Percentiles rank a stretch among this genome's conserved stretches.
phyloP scores from a whole-genome alignment of 2,329 filamentous ascomycete species.

The Intubia oerlemansii region DNA sequence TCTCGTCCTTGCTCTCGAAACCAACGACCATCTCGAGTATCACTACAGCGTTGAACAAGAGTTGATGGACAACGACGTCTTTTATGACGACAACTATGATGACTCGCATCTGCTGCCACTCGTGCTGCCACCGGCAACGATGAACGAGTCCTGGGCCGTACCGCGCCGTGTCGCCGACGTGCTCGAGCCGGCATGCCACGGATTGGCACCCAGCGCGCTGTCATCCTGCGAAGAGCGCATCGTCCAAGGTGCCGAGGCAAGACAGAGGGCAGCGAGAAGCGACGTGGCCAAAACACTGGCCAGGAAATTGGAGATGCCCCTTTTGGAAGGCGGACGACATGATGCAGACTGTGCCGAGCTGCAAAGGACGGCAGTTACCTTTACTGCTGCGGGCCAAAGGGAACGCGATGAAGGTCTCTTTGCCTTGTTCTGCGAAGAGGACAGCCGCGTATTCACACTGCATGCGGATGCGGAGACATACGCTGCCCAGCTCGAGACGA shows the following conservation, averaged over 20 bases:
- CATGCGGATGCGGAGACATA: too few relatives aligned
- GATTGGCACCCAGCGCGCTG: neutral
- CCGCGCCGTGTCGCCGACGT: slow-evolving; percentile 1
- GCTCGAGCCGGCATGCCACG: slow-evolving; percentile 1
- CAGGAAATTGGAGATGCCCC: too few relatives aligned
- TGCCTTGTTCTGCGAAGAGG: too few relatives aligned
- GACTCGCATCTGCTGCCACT: slow-evolving; percentile 2
- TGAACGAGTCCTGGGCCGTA: slow-evolving; percentile 5
- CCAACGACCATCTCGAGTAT: slow-evolving; percentile 2
- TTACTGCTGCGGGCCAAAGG: too few relatives aligned
- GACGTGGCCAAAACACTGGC: too few relatives aligned
- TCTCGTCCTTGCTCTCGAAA: slow-evolving; percentile 3
- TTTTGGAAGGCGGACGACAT: too few relatives aligned
- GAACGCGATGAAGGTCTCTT: too few relatives aligned
- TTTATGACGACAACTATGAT: neutral
- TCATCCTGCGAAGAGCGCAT: neutral
- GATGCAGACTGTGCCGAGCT: slow-evolving; percentile 5
- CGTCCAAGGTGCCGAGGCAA: neutral
- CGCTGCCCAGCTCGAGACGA: too few relatives aligned
- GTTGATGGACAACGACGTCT: neutral
- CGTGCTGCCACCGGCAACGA: neutral
- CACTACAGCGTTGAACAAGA: neutral
- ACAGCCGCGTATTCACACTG: too few relatives aligned
- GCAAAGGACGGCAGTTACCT: neutral
- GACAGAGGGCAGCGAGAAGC: too few relatives aligned